Conservation (phyloP, 2,329 filamentous ascomycete species). For the Epichloe scottii region DNA sequence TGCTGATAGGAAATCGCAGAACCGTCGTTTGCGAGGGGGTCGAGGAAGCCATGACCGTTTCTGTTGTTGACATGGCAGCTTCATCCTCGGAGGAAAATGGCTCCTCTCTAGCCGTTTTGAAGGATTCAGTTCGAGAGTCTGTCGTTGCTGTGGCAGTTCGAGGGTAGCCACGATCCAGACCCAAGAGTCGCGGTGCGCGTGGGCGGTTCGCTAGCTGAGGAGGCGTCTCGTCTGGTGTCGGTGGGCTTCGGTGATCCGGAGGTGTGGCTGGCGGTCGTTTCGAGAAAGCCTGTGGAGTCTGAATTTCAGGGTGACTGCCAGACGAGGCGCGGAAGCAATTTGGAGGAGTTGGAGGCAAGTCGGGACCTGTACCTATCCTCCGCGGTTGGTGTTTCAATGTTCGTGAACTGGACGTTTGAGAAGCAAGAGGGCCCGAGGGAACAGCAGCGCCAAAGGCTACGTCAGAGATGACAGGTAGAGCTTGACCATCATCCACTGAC, state of each 20-base stretch:
- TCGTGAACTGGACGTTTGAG: constrained; percentile 21
- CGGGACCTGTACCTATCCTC: constrained; percentile 31
- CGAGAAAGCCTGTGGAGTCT: constrained; percentile 26
- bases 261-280: constrained; percentile 43
- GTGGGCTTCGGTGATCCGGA: constrained; percentile 53
- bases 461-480: constrained; percentile 11
- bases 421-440: neutral
- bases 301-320: constrained; percentile 31
- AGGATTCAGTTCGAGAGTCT: constrained; percentile 56
- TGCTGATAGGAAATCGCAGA: constrained; percentile 22
- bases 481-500: constrained; percentile 14
- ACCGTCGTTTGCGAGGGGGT: constrained; percentile 33
- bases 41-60: constrained; percentile 25
- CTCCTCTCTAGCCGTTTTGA: constrained; percentile 57
- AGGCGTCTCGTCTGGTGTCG: constrained; percentile 65
- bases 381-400: constrained; percentile 29
- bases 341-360: constrained; percentile 50
- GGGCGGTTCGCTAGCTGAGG: constrained; percentile 38
- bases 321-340: constrained; percentile 47
- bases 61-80: constrained; percentile 29
- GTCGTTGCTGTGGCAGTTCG: constrained; percentile 42
- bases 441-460: constrained; percentile 16
- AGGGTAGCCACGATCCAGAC: constrained; percentile 36
- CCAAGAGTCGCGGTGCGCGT: constrained; percentile 31
- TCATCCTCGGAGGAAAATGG: constrained; percentile 51